Evolutionary conservation across 1,139 yeast genomes (phyloP), one percentile per base, ranked within the genome.

Genomic region (Pichia sp.): DNA sequence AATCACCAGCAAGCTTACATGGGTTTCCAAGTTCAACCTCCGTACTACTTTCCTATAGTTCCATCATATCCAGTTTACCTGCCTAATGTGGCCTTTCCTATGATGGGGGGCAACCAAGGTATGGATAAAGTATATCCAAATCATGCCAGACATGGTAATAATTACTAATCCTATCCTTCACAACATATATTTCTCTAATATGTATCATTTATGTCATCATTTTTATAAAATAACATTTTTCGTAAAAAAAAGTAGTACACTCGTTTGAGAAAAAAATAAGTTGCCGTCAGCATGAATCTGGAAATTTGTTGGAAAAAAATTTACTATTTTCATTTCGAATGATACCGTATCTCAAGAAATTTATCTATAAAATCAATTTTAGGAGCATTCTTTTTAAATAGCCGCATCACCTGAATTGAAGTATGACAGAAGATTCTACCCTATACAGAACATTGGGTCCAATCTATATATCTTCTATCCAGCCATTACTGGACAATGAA

Each of bases 401-500:
- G 23, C 23, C 23, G 23, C 23, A 19, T 19, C 23, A 2, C 23
- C 23, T 19, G 3, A 19, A 19, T 19, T 19, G 23, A 19, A 19
- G 23, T 19, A 36, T 36, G 47, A 30, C 54, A 1, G 62, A 58
- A 56, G 59, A 57, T 43, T 53, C 57, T 3, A 34, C 44, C 6
- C 15, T 66, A 1, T 64, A 54, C 55, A 73, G 93, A 61, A 76
- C 87, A 16, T 66, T 87, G 13, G 93, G 93, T 13, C 85, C 83
- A 2, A 74, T 87, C 2, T 83, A 80, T 67, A 65, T 86, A 30
- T 84, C 90, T 6, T 77, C 87, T 0, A 72, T 81, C 38, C 79
- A 76, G 44, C 86, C 88, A 1, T 67, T 85, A 15, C 68, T 73
- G 23, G 68, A 74, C 10, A 74, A 67, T 48, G 70, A 72, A 7